Conservation (phyloP, 495 filamentous ascomycete species). For the Tuber umbilicatum region DNA sequence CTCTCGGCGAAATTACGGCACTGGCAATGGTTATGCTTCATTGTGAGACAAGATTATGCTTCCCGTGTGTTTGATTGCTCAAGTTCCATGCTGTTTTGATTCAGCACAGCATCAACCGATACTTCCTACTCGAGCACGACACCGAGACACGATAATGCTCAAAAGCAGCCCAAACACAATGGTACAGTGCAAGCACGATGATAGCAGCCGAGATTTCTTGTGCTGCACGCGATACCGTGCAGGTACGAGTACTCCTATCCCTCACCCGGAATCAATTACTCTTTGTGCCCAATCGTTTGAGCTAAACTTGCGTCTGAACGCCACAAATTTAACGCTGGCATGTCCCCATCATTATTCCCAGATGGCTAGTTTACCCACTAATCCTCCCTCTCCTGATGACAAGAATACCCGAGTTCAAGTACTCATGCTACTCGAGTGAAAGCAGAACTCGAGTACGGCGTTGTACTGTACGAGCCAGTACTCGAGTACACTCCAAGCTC, state of each 20-base stretch:
- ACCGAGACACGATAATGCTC: neutral
- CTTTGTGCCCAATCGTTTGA: neutral
- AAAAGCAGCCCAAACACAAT: neutral
- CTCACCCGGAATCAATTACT: neutral
- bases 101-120: neutral
- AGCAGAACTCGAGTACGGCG: too few relatives aligned
- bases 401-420: neutral
- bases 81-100: neutral
- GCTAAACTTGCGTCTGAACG: neutral
- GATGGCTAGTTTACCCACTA: neutral
- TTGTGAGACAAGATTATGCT: neutral
- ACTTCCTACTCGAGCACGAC: neutral
- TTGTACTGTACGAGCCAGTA: too few relatives aligned
- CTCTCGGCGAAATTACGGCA: neutral
- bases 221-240: too few relatives aligned
- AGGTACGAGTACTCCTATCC: neutral
- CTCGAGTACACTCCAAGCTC: neutral
- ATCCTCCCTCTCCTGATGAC: neutral
- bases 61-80: neutral
- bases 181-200: neutral
- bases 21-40: neutral
- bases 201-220: neutral
- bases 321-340: neutral
- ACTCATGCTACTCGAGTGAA: too few relatives aligned
- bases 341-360: neutral